Conservation (phyloP, 2,329 filamentous ascomycete species). For the Venturia effusa region DNA sequence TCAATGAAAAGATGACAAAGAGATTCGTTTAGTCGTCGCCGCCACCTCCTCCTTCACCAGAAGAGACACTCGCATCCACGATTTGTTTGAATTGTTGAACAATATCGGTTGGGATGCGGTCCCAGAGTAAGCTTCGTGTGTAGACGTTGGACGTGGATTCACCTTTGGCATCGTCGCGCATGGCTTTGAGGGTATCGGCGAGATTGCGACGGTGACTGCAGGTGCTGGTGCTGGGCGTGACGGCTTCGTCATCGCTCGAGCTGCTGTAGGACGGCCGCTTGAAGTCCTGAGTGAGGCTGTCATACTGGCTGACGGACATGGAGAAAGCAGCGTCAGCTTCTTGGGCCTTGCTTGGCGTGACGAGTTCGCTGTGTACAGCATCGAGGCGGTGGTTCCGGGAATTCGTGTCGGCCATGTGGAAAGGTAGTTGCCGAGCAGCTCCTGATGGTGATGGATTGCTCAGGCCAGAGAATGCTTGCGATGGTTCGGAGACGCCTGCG, state of each 20-base stretch:
- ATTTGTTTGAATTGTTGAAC: slow-evolving; percentile 88
- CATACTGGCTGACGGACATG: slow-evolving; percentile 79
- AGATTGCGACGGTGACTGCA: slow-evolving; percentile 60
- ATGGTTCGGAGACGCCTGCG: slow-evolving; percentile 50
- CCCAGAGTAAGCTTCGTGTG: slow-evolving; percentile 85
- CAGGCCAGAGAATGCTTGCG: slow-evolving; percentile 26
- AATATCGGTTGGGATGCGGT: slow-evolving; percentile 84
- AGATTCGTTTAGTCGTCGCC: slow-evolving; percentile 4
- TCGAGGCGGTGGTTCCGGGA: slow-evolving; percentile 22
- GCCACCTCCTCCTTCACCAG: neutral
- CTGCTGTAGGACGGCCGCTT: slow-evolving; percentile 35
- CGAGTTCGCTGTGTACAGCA: slow-evolving; percentile 35
- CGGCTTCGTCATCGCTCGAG: slow-evolving; percentile 28
- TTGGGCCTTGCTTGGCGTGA: slow-evolving; percentile 65
- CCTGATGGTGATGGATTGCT: slow-evolving; percentile 20
- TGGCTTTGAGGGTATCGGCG: slow-evolving; percentile 67
- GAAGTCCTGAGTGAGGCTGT: slow-evolving; percentile 69
- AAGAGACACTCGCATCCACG: slow-evolving; percentile 55
- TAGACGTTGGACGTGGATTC: slow-evolving; percentile 74
- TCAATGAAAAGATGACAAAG: neutral
- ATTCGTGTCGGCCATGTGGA: slow-evolving; percentile 5
- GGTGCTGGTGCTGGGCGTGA: slow-evolving; percentile 31
- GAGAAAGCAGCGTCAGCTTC: slow-evolving; percentile 81
- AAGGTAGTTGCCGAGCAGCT: neutral
- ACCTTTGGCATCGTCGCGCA: slow-evolving; percentile 62